A percentile compares a stretch with the other conserved stretches of the same genome.
Evolutionary conservation across 495 filamentous ascomycete genomes (phyloP).

Genomic region (Talaromyces wortmannii): DNA sequence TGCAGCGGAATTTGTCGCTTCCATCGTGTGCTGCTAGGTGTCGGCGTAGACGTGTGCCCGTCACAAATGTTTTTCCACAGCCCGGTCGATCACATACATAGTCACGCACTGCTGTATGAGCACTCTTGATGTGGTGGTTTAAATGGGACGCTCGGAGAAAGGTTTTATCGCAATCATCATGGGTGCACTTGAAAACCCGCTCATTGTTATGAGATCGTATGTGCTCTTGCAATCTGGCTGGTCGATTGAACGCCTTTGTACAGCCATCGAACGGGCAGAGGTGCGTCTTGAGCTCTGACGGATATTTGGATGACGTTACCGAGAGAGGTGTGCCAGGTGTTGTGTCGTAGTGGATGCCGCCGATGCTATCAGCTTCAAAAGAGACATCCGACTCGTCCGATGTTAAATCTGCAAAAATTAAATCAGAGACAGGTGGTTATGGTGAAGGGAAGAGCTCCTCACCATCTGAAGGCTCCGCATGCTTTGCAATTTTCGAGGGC

Average conservation of each 20-base stretch:
- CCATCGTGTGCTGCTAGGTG: slow-evolving; percentile 64
- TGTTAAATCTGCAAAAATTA: background rate
- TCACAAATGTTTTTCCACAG: slow-evolving; percentile 78
- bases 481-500: slow-evolving; percentile 1
- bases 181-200: slow-evolving; percentile 62
- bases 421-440: background rate
- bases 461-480: background rate
- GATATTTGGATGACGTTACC: slow-evolving; percentile 47
- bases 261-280: slow-evolving; percentile 64
- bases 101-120: slow-evolving; percentile 65
- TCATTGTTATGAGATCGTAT: slow-evolving; percentile 74
- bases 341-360: slow-evolving; percentile 31
- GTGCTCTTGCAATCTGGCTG: slow-evolving; percentile 71
- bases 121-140: slow-evolving; percentile 71
- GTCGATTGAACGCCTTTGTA: slow-evolving; percentile 79
- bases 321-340: slow-evolving; percentile 48
- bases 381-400: background rate
- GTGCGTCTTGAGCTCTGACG: slow-evolving; percentile 68
- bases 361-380: slow-evolving; percentile 19
- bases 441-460: background rate
- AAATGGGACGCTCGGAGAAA: slow-evolving; percentile 81
- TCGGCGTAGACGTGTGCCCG: slow-evolving; percentile 60
- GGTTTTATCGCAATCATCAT: slow-evolving; percentile 65
- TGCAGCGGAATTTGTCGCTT: slow-evolving; percentile 62
- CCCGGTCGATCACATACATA: slow-evolving; percentile 62